Evolutionary conservation across 2,329 filamentous ascomycete genomes (phyloP), one percentile per base, ranked within the genome.

Genomic region (Xylaria sp.): DNA sequence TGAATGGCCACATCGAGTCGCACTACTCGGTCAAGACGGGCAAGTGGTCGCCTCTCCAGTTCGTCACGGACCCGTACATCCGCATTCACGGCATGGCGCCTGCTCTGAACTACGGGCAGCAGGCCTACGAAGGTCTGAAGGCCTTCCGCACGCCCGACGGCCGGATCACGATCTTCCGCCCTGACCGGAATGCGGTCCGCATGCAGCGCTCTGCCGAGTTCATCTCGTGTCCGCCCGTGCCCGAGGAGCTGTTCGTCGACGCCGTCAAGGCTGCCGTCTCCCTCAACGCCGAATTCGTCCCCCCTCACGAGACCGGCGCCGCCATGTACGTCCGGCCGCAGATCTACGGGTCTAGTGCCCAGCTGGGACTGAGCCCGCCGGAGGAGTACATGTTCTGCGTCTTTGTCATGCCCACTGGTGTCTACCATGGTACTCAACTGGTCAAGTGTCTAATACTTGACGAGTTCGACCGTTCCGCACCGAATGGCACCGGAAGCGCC

Each of bases 41-140:
- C 59, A 80, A 90, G 85, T 98, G 94, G 94, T 88, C 91, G 0
- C 81, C 90, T 16, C 93, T 93, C 29, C 84, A 87, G 71, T 97
- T 97, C 82, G 90, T 98, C 69, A 82, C 88, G 69, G 93, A 95
- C 75, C 95, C 95, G 6, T 94, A 87, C 84, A 88, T 98, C 75
- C 90, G 91, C 73, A 90, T 98, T 78, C 95, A 98, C 82, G 96
- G 95, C 81, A 96, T 99, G 93, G 91, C 94, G 0, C 94, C 96
- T 0, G 95, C 90, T 51, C 88, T 98, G 73, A 99, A 99, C 86
- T 99, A 99, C 81, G 94, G 95, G 67, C 94, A 97, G 79, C 96
- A 98, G 84, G 95, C 93, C 76, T 99, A 97, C 85, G 96, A 99
- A 81, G 96, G 96, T n/a, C 90, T 98, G 79, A 98, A 98, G 82